These are phyloP conservation scores for Paratrypanosoma confusum DNA, from an alignment of 208 protist genomes.

Conservation along the genomic window DNA sequence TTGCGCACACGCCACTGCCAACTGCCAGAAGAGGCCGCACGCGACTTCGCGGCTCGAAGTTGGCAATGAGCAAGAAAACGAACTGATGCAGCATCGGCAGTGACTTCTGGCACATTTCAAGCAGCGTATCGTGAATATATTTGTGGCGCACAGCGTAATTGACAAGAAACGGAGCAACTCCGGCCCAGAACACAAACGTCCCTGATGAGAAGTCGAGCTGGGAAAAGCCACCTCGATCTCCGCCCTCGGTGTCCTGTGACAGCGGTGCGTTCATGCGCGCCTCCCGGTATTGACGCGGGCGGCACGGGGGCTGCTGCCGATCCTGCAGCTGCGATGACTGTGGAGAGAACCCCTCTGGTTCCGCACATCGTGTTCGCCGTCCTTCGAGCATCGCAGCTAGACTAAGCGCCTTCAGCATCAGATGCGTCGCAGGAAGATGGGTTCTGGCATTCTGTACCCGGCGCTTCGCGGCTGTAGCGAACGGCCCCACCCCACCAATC, in stretches of 20 bases:
- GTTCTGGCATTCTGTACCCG: constrained; percentile 56
- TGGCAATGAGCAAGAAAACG: constrained; percentile 47
- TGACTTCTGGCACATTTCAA: constrained; percentile 61
- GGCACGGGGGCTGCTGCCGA: background rate
- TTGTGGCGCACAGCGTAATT: constrained; percentile 26
- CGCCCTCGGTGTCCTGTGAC: background rate
- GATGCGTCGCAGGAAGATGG: constrained; percentile 47
- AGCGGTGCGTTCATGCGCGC: background rate
- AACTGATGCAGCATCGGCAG: constrained; percentile 52
- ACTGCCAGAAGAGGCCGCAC: too few relatives aligned
- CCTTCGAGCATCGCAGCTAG: constrained; percentile 47
- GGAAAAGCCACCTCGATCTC: constrained; percentile 19
- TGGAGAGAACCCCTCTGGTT: too few relatives aligned
- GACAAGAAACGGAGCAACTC: constrained; percentile 41
- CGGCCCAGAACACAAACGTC: constrained; percentile 49
- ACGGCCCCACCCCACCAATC: constrained; percentile 59
- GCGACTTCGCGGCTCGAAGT: constrained; percentile 62
- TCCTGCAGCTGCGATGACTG: too few relatives aligned
- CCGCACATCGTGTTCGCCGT: too few relatives aligned
- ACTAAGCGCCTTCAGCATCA: constrained; percentile 68
- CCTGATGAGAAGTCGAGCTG: constrained; percentile 46
- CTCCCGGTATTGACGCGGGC: background rate
- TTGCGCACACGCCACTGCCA: too few relatives aligned
- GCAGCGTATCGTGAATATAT: constrained; percentile 28
- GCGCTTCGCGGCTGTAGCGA: constrained; percentile 30